Evolutionary conservation across 225 moss, liverwort and hornwort species (phyloP).

Genomic region (Anthoceros angustus): DNA sequence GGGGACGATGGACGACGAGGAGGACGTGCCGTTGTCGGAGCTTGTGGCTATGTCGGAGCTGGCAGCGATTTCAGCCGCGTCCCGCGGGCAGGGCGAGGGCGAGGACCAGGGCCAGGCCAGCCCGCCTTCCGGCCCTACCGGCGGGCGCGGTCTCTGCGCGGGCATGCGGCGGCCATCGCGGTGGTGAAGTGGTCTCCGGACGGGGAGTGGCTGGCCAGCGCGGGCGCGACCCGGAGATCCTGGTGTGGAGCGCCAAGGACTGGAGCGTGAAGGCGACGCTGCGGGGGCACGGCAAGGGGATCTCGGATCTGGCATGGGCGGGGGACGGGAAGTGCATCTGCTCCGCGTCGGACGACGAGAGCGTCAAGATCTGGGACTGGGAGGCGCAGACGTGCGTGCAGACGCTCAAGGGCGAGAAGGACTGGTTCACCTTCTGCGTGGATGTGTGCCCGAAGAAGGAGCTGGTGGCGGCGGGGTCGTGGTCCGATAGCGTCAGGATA

Average conservation of each 20-base stretch:
- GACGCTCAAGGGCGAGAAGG: background rate
- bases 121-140: background rate
- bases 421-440: background rate
- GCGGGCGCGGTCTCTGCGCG: background rate
- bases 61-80: too few relatives aligned
- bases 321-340: background rate
- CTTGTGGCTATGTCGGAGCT: too few relatives aligned
- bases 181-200: background rate
- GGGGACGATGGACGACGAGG: too few relatives aligned
- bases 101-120: background rate
- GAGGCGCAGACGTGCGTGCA: background rate
- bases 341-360: background rate
- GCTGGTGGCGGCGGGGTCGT: constrained; percentile 1
- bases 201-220: constrained; percentile 4
- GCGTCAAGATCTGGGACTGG: background rate
- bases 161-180: background rate
- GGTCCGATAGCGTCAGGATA: background rate
- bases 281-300: background rate
- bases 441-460: background rate
- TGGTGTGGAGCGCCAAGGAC: background rate
- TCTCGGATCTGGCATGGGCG: background rate
- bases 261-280: background rate
- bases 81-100: background rate
- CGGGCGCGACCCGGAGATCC: background rate
- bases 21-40: too few relatives aligned